These are phyloP conservation scores for Fraxinus floribunda DNA, from an alignment of 305 asterid genomes.

Conservation along the genomic window DNA sequence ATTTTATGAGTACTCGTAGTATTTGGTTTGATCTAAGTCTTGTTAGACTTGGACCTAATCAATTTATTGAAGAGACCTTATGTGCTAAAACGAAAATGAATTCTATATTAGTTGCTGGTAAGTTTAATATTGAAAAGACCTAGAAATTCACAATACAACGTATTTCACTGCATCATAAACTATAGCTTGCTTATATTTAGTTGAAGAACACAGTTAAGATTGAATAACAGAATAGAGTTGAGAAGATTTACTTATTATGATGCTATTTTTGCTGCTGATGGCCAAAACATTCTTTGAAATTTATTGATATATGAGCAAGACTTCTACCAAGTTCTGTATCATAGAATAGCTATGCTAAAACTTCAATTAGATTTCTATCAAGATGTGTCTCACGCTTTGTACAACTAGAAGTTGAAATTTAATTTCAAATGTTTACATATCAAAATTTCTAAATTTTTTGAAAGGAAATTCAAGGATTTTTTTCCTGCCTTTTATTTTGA, in stretches of 20 bases:
- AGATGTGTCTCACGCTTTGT: too few species aligned
- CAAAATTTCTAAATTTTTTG: too few species aligned
- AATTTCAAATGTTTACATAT: too few species aligned
- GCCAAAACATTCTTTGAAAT: neutral
- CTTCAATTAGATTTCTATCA: too few species aligned
- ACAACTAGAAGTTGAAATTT: too few species aligned
- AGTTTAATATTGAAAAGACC: neutral
- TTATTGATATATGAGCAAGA: too few species aligned
- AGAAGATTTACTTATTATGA: neutral
- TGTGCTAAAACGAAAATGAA: neutral
- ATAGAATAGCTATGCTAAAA: too few species aligned
- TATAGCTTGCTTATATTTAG: neutral
- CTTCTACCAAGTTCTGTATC: too few species aligned
- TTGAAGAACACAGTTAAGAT: neutral
- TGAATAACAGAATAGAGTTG: neutral
- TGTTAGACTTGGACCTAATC: neutral
- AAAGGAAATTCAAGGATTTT: too few species aligned
- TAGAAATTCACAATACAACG: neutral
- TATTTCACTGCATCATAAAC: neutral
- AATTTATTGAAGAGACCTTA: too few species aligned
- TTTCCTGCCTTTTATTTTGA: too few species aligned
- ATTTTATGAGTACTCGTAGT: neutral
- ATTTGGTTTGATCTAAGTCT: neutral
- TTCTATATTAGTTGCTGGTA: neutral
- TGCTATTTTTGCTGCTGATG: neutral